Evolutionary conservation across 2,329 filamentous ascomycete species (phyloP).

Genomic region (Lachnellula cervina): DNA sequence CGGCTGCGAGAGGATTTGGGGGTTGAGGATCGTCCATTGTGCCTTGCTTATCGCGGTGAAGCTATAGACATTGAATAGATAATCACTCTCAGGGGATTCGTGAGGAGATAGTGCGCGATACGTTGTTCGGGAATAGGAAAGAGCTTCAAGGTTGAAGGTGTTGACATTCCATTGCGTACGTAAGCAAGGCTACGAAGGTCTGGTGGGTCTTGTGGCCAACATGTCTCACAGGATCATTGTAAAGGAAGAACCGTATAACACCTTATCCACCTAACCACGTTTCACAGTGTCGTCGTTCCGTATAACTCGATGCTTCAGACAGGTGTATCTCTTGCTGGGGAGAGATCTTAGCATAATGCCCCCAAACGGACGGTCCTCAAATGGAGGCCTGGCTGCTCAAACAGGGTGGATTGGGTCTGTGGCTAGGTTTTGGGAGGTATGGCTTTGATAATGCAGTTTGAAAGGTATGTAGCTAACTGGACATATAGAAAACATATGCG

Average conservation of each 20-base stretch:
- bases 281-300: conserved; percentile 6
- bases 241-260: not conserved
- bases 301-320: conserved; percentile 9
- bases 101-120: not conserved
- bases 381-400: conserved; percentile 19
- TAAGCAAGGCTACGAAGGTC: conserved; percentile 6
- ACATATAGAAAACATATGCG: conserved; percentile 68
- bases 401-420: conserved; percentile 28
- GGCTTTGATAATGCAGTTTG: not conserved
- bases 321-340: not conserved
- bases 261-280: not conserved
- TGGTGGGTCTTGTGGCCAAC: not conserved
- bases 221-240: not conserved
- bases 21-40: conserved; percentile 57
- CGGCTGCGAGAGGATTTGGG: conserved; percentile 49
- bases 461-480: conserved; percentile 7
- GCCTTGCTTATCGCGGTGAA: not conserved
- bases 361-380: conserved; percentile 17
- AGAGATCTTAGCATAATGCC: conserved; percentile 12
- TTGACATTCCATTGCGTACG: not conserved
- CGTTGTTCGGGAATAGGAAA: not conserved
- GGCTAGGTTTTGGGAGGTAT: conserved; percentile 32
- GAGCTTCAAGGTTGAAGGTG: not conserved
- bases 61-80: not conserved
- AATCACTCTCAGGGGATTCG: too few species aligned